Evolutionary conservation across 345 rosid genomes (phyloP).

Genomic region (Linum lewisii): DNA sequence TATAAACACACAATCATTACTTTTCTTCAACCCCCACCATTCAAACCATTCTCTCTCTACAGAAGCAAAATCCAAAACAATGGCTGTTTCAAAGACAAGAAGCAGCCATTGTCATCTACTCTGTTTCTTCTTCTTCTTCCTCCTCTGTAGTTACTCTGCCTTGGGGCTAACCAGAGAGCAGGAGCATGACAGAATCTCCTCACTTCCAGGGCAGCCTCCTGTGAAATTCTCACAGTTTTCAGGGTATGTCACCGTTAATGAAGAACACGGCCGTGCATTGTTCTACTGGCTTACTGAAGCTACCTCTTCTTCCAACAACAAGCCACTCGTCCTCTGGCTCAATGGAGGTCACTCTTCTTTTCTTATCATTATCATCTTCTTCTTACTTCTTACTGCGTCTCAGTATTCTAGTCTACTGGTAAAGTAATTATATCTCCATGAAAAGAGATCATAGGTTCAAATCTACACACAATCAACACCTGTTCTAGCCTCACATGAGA

Average conservation of each 20-base stretch:
- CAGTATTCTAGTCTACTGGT: too few relatives aligned
- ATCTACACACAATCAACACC: too few relatives aligned
- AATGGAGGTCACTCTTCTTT: conserved; percentile 55
- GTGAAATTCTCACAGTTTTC: conserved; percentile 72
- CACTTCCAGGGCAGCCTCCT: conserved; percentile 80
- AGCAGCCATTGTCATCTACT: background rate
- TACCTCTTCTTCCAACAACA: conserved; percentile 33
- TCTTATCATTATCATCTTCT: conserved; percentile 7
- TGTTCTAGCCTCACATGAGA: too few relatives aligned
- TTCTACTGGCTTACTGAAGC: conserved; percentile 91
- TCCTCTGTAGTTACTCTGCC: background rate
- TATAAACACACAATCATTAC: too few relatives aligned
- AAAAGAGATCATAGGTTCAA: too few relatives aligned
- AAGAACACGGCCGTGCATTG: conserved; percentile 61
- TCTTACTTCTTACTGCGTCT: background rate
- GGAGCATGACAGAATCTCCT: conserved; percentile 56
- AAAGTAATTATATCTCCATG: too few relatives aligned
- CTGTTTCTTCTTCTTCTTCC: background rate
- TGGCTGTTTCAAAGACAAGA: background rate
- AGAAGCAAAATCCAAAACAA: too few relatives aligned
- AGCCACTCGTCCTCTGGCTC: conserved; percentile 95
- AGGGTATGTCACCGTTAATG: conserved; percentile 70
- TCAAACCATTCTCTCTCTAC: background rate
- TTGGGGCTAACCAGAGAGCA: conserved; percentile 23
- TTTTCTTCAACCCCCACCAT: too few relatives aligned